phyloP scores from a whole-genome alignment of 2,329 filamentous ascomycete species.

The Claviceps quebecensis region DNA sequence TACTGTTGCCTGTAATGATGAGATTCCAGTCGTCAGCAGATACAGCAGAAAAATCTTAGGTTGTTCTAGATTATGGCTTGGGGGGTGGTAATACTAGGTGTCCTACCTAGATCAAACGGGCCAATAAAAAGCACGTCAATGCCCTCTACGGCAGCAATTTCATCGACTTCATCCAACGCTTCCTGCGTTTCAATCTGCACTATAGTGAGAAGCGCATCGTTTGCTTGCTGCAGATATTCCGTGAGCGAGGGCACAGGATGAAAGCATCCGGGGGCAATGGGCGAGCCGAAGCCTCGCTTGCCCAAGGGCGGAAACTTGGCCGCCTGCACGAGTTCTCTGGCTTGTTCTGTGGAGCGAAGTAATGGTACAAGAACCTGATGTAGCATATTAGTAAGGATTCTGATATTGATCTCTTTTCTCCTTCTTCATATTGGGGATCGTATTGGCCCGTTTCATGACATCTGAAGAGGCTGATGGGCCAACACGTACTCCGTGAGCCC shows the following conservation, averaged over 20 bases:
- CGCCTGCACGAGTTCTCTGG: slow-evolving; percentile 28
- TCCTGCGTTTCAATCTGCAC: slow-evolving; percentile 55
- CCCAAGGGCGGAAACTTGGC: slow-evolving; percentile 38
- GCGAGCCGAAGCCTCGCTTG: slow-evolving; percentile 34
- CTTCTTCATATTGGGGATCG: neutral
- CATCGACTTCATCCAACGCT: slow-evolving; percentile 44
- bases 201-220: slow-evolving; percentile 43
- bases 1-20: slow-evolving; percentile 35
- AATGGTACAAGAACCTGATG: slow-evolving; percentile 31
- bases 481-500: slow-evolving; percentile 32
- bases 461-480: neutral
- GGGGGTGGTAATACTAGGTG: too few species aligned
- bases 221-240: slow-evolving; percentile 36
- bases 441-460: neutral
- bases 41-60: neutral
- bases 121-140: slow-evolving; percentile 53
- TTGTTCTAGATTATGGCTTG: neutral
- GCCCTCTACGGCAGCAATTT: slow-evolving; percentile 45
- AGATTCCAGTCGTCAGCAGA: neutral
- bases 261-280: slow-evolving; percentile 30
- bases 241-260: slow-evolving; percentile 28
- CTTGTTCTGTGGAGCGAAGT: slow-evolving; percentile 29
- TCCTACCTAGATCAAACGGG: slow-evolving; percentile 46
- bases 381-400: slow-evolving; percentile 6
- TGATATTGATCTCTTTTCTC: too few species aligned